These are phyloP conservation scores for Neophaeococcomyces aloes DNA, from an alignment of 2,329 filamentous ascomycete genomes.

Conservation along the genomic window DNA sequence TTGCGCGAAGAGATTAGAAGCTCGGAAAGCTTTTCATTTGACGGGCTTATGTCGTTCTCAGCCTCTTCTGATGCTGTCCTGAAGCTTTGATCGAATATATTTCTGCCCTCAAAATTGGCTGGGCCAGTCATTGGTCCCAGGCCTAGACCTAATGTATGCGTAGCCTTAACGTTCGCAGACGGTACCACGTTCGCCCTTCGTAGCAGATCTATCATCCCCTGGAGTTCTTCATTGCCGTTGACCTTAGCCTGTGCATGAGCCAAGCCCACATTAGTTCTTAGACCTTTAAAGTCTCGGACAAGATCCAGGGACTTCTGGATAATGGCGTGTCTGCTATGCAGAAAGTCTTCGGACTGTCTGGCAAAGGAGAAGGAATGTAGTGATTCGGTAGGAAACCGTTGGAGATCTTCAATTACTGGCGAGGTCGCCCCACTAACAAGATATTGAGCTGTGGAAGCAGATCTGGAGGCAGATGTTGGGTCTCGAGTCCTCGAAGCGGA, in stretches of 20 bases:
- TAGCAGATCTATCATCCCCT: conserved; percentile 82
- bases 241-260: conserved; percentile 73
- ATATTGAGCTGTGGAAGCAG: conserved; percentile 27
- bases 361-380: conserved; percentile 97
- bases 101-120: conserved; percentile 59
- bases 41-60: conserved; percentile 23
- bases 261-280: conserved; percentile 64
- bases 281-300: conserved; percentile 83
- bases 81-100: conserved; percentile 80
- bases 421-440: conserved; percentile 56
- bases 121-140: conserved; percentile 69
- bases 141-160: conserved; percentile 17
- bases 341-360: conserved; percentile 81
- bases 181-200: conserved; percentile 70
- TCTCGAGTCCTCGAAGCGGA: no score
- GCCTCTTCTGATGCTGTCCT: conserved; percentile 40
- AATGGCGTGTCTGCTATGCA: conserved; percentile 86
- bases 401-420: conserved; percentile 71
- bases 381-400: conserved; percentile 87
- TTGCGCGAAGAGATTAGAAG: not conserved
- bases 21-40: not conserved
- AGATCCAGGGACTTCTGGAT: conserved; percentile 91
- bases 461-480: no score
- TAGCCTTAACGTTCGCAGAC: conserved; percentile 28
- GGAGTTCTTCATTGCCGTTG: conserved; percentile 72